Percentiles rank a stretch among this genome's conserved stretches.
Conservation (phyloP, 768 basidiomycete genomes). For the Dictyophora rubrovolvata region DNA sequence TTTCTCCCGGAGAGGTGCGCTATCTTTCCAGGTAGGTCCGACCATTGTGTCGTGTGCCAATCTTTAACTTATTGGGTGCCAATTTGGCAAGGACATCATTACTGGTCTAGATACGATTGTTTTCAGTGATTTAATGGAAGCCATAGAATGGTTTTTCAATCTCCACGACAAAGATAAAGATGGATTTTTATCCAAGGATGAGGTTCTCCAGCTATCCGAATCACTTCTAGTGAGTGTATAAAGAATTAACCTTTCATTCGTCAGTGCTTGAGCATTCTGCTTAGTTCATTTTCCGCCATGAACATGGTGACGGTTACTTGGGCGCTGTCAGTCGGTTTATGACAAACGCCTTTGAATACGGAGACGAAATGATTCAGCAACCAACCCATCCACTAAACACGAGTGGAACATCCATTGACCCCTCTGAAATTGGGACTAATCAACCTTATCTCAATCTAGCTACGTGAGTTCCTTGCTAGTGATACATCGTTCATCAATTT, state of each 20-base stretch:
- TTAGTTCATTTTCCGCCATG: conserved; percentile 96
- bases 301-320: conserved; percentile 91
- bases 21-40: conserved; percentile 78
- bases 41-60: not conserved
- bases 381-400: conserved; percentile 23
- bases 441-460: conserved; percentile 89
- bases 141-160: conserved; percentile 98
- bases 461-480: conserved; percentile 40
- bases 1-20: conserved; percentile 60
- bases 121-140: conserved; percentile 96
- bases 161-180: conserved; percentile 95
- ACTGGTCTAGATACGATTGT: conserved; percentile 83
- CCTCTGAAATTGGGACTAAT: conserved; percentile 54
- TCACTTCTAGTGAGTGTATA: conserved; percentile 59
- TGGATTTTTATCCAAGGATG: conserved; percentile 90
- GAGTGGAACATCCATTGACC: conserved; percentile 27
- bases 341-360: conserved; percentile 97
- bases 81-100: conserved; percentile 61
- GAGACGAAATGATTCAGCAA: conserved; percentile 76
- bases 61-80: conserved; percentile 11
- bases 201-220: conserved; percentile 90
- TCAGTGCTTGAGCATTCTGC: not conserved
- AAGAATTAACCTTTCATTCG: conserved; percentile 16
- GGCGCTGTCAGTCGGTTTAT: conserved; percentile 96
- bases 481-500: not conserved